Evolutionary conservation across 208 protist species (phyloP).

Genomic region (Trypanosomatidae sp.): DNA sequence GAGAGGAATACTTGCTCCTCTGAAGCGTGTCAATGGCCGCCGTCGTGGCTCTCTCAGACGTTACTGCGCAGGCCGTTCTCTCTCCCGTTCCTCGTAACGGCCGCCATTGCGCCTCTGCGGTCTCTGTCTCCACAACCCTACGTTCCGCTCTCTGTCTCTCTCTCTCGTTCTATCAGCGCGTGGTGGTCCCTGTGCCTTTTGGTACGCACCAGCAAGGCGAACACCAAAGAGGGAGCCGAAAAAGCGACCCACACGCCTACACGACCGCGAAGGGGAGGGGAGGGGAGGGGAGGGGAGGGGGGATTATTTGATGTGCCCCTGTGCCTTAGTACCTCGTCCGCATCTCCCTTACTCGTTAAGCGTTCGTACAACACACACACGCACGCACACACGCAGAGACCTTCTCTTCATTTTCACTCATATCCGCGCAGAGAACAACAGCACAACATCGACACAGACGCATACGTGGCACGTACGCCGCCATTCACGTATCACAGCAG

Average conservation of each 20-base stretch:
- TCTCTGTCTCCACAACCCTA: no score
- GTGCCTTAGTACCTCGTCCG: neutral
- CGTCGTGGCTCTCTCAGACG: neutral
- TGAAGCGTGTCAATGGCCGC: neutral
- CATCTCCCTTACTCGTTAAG: neutral
- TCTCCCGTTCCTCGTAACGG: neutral
- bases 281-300: no score
- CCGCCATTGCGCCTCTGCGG: no score
- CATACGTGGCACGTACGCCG: neutral
- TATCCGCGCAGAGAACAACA: neutral
- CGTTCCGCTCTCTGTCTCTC: no score
- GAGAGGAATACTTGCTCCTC: neutral
- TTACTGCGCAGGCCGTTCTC: neutral
- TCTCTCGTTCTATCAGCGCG: no score
- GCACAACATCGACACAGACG: neutral
- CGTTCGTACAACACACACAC: neutral
- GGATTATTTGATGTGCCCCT: neutral
- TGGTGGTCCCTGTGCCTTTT: no score
- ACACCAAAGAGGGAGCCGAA: no score
- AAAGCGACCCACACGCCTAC: no score
- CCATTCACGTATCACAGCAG: neutral
- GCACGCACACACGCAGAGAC: neutral
- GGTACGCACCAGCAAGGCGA: no score
- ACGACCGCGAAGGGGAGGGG: no score
- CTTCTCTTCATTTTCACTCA: neutral